Percentiles rank a stretch among this genome's conserved stretches.
These are phyloP conservation scores for Pseudotsuga menziesii DNA, from an alignment of 75 land plant genomes.

Conservation along the genomic window DNA sequence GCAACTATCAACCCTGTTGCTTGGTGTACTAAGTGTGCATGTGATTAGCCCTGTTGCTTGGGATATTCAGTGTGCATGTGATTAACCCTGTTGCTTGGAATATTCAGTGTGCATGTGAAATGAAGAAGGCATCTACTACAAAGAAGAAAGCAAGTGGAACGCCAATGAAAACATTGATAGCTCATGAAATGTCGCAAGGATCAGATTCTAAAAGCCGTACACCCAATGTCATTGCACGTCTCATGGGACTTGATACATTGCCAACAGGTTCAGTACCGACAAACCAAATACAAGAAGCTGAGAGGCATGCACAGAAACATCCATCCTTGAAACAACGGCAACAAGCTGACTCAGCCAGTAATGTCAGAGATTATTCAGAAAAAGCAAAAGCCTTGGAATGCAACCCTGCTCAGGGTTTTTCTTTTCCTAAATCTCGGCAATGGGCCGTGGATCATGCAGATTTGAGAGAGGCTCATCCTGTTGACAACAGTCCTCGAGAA, in stretches of 20 bases:
- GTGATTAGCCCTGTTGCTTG: not conserved
- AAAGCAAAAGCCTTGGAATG: slow-evolving; percentile 1
- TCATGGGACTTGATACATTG: slow-evolving; percentile 80
- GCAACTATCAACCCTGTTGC: not conserved
- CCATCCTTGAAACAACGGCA: slow-evolving; percentile 9
- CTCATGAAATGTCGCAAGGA: slow-evolving; percentile 68
- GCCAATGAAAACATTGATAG: slow-evolving; percentile 67
- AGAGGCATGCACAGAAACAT: slow-evolving; percentile 7
- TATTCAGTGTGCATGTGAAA: slow-evolving; percentile 26
- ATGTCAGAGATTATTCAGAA: not conserved
- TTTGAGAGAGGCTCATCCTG: not conserved
- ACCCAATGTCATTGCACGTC: slow-evolving; percentile 67
- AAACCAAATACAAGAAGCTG: slow-evolving; percentile 6
- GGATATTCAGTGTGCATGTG: no score
- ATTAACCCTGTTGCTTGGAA: not conserved
- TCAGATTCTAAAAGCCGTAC: slow-evolving; percentile 34
- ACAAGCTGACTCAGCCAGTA: not conserved
- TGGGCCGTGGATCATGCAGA: not conserved
- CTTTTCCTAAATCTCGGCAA: slow-evolving; percentile 3
- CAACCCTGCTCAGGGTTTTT: not conserved
- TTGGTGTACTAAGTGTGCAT: not conserved
- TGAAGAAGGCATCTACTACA: slow-evolving; percentile 17
- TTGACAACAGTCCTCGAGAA: not conserved
- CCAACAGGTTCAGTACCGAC: slow-evolving; percentile 24
- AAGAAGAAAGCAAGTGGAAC: slow-evolving; percentile 38